These are phyloP conservation scores for Talaromyces sp. DNA, from an alignment of 2,329 filamentous ascomycete genomes.

Conservation along the genomic window DNA sequence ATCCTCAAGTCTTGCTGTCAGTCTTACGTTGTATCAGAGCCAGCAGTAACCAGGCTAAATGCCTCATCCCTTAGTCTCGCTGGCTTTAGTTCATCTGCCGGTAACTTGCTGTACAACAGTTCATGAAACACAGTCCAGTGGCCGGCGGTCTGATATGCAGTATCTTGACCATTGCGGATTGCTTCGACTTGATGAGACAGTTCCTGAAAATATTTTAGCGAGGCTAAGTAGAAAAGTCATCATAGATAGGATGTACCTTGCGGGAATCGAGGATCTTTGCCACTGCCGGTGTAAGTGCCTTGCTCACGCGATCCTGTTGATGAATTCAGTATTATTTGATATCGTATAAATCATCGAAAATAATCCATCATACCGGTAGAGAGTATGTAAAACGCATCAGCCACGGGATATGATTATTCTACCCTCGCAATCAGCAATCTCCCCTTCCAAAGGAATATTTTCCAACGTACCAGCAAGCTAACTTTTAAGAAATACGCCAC, in stretches of 20 bases:
- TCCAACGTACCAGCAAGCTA: background rate
- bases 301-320: conserved; percentile 6
- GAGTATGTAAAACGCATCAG: background rate
- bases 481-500: background rate
- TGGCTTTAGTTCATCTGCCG: background rate
- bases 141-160: background rate
- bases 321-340: background rate
- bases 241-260: background rate
- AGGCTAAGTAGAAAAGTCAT: background rate
- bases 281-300: conserved; percentile 7
- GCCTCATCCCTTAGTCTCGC: background rate
- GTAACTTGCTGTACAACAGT: background rate
- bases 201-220: background rate
- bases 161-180: background rate
- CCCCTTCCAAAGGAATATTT: background rate
- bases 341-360: background rate
- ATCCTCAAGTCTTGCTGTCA: background rate
- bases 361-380: background rate
- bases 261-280: conserved; percentile 13
- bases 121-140: background rate
- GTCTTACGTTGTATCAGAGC: background rate
- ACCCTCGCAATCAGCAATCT: background rate
- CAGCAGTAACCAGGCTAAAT: background rate
- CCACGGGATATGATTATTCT: background rate
- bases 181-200: background rate